Evolutionary conservation across 768 basidiomycete genomes (phyloP), one percentile per base, ranked within the genome.

Genomic region (Galerina sulciceps): DNA sequence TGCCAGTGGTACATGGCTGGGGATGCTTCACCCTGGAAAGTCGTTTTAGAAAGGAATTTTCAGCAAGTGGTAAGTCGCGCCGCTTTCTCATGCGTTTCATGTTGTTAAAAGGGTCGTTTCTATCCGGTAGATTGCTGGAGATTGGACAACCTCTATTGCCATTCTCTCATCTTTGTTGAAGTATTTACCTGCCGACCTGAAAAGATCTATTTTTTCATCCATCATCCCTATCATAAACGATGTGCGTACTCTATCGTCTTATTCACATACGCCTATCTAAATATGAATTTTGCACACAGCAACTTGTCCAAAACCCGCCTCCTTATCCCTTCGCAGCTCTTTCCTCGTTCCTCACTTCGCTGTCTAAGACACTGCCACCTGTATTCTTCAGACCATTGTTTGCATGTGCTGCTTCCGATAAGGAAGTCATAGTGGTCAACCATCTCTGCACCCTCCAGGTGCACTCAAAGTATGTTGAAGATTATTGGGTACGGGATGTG

Each of bases 311-410:
- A 51, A 78, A 82, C 48, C 83, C 87, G 5, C 85, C 86, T 1
- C 73, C 81, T 14, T 65, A 73, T 55, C 84, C 85, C 3, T 80
- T 69, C 41, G 67, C 73, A 2, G 69, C 75, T 1, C 71, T 92
- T 0, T 77, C 83, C 4, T 71, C 76, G 35, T 75, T 92, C 41
- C 74, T 91, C 2, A 74, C 80, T 34, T 71, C 71, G 14, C 62
- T 88, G 17, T 84, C 88, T 1, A 73, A 78, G 44, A 61, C 71
- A 14, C 80, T 83, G 56, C 90, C 89, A 0, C 85, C 81, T 50
- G 59, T 86, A 0, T 90, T 93, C 71, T 91, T 84, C 75, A 89
- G 86, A 67, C 87, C 88, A 0, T 71, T 93, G 8, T 90, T 92
- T 65, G 72, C 79, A 0, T 90, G 88, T 59, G 88, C 90, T 0